Conservation (phyloP, 495 filamentous ascomycete genomes). For the Penicillium cosmopolitanum region DNA sequence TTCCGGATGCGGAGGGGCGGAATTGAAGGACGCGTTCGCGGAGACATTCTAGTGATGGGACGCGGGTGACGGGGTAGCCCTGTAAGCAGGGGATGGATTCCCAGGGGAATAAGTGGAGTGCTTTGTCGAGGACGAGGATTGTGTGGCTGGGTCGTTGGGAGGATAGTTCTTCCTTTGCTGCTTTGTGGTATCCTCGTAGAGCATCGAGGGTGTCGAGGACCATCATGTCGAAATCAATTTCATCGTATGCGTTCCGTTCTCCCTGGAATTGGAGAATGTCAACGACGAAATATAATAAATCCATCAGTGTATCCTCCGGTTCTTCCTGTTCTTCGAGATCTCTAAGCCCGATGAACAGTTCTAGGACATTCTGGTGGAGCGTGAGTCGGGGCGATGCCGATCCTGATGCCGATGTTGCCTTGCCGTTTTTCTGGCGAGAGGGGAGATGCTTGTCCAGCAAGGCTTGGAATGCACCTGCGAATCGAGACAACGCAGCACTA, state of each 20-base stretch:
- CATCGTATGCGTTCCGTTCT: constrained; percentile 95
- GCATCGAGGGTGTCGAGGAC: constrained; percentile 82
- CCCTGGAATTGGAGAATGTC: constrained; percentile 97
- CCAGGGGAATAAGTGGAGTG: constrained; percentile 90
- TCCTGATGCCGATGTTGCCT: constrained; percentile 31
- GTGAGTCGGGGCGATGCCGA: constrained; percentile 51
- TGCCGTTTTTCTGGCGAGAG: constrained; percentile 72
- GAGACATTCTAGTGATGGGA: constrained; percentile 82
- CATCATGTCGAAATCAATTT: constrained; percentile 94
- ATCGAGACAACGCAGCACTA: constrained; percentile 65
- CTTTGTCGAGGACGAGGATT: constrained; percentile 90
- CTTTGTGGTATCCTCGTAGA: constrained; percentile 74
- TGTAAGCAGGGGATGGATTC: constrained; percentile 89
- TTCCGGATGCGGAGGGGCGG: constrained; percentile 34
- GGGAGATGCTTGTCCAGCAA: constrained; percentile 88
- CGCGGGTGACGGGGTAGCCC: constrained; percentile 75
- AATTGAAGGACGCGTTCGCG: constrained; percentile 66
- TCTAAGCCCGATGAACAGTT: constrained; percentile 85
- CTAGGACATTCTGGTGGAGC: constrained; percentile 77
- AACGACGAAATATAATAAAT: constrained; percentile 92
- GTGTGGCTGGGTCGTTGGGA: constrained; percentile 77
- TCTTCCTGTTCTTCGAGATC: constrained; percentile 70
- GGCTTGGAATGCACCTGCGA: constrained; percentile 75
- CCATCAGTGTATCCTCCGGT: constrained; percentile 81
- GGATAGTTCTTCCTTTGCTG: constrained; percentile 45